Evolutionary conservation across 352 stramenopile species (phyloP).

Genomic region (Pythium aquatile): DNA sequence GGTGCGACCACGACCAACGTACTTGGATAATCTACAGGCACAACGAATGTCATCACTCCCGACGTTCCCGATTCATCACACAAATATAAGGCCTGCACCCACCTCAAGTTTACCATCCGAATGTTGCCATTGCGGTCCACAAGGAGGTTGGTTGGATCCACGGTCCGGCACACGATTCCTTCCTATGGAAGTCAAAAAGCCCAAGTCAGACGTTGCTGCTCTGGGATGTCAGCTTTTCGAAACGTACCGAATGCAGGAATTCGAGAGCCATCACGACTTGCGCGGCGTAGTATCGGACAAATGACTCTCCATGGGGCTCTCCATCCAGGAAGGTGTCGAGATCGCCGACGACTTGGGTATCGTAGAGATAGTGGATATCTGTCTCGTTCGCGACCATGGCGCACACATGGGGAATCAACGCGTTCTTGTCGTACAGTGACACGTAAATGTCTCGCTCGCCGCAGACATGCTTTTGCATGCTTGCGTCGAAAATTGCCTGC

Average conservation of each 20-base stretch:
- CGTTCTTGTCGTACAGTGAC: conserved; percentile 76
- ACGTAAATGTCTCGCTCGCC: conserved; percentile 85
- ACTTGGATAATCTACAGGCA: conserved; percentile 68
- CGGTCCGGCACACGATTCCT: conserved; percentile 73
- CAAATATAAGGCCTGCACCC: conserved; percentile 1
- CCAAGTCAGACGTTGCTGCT: too few species aligned
- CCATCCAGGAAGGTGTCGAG: conserved; percentile 75
- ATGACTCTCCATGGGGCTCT: conserved; percentile 69
- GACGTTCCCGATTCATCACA: too few species aligned
- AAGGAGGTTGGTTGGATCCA: conserved; percentile 81
- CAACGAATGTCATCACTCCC: too few species aligned
- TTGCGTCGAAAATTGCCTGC: conserved; percentile 72
- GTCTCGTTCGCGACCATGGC: conserved; percentile 76
- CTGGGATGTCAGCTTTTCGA: too few species aligned
- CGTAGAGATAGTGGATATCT: conserved; percentile 83
- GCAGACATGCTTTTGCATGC: conserved; percentile 81
- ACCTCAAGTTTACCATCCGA: conserved; percentile 83
- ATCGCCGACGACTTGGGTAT: conserved; percentile 78
- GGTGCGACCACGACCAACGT: conserved; percentile 76
- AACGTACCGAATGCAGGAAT: conserved; percentile 71
- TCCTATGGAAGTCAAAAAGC: conserved; percentile 37
- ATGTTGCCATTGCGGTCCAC: conserved; percentile 81
- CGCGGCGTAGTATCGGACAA: conserved; percentile 84
- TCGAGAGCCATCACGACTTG: conserved; percentile 81
- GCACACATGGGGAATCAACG: conserved; percentile 61